Evolutionary conservation across 306 rosid species (phyloP), one percentile per base, ranked within the genome.

Genomic region (Vachellia collinsii): DNA sequence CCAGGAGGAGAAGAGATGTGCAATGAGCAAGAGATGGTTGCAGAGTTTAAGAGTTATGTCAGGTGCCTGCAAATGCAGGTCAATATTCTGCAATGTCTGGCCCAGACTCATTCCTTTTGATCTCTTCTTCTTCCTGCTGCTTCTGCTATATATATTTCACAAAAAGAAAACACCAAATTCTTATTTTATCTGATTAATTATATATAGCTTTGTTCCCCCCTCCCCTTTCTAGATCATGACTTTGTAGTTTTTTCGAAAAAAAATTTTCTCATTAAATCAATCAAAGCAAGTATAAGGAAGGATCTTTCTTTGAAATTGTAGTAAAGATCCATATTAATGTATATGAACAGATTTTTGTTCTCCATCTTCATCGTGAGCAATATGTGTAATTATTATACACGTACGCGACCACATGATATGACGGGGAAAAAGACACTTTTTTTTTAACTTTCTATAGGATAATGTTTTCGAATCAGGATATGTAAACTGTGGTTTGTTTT

Each of bases 21-120:
- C 20, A 82, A 79, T 41, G 85, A 68, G 37, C 34, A 86, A 25
- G 78, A 87, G 80, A 64, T 92, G 89, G 83, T 84, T 63, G 74
- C 48, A 9, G 93, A 92, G 79, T 56, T 91, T 51, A 89, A 81
- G 65, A 92, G 91, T 72, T 92, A 92, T 58, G 58, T 92, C 36
- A 88, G 67, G n/a, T 90, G 94, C 80, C 89, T 92, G 85, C 75
- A 92, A 83, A 81, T 89, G 82, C 97, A 92, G 89, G 94, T 92
- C 56, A 88, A 88, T 62, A 79, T 89, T 89, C 97, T 92, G 74
- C 86, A 83, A 34, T 84, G 83, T 70, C 85, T 92, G 22, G 77
- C 85, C 74, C 81, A 59, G 70, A 38, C 83, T 72, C 71, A 76
- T 67, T 44, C 8, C 22, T 70, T 43, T n/a, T 56, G 23, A 4